Evolutionary conservation across 495 filamentous ascomycete genomes (phyloP), one percentile per base, ranked within the genome.

Genomic region (Aspergillus baeticus): DNA sequence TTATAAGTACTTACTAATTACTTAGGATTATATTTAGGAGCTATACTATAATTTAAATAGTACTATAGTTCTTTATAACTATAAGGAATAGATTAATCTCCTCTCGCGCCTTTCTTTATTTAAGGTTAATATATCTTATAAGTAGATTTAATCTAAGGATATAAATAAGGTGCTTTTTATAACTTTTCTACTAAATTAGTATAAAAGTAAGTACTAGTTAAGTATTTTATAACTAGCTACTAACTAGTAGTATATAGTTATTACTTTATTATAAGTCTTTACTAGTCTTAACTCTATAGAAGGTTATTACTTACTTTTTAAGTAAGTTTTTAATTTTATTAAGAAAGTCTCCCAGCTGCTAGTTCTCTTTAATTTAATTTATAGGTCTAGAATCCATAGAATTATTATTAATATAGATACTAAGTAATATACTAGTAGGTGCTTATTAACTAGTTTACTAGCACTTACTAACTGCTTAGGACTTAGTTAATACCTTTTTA

Each of bases 1-100:
- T 33, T 7, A 2, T 15, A 47, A 26, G 20, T 20, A 58, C 2
- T 46, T 54, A 7, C 21, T 17, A 59, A 59, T 4, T 44, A 37
- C 18, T 44, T 52, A 58, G 55, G 55, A 52, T 2, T 58, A 58
- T 52, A 52, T 58, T 14, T 48, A 58, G 52, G 47, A 58, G 31
- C 29, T 41, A 1, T 47, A 58, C 31, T 41, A 46, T 38, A 48
- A 58, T 52, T 1, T 33, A 15, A 10, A 52, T 1, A 29, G 48
- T 15, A 52, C 10, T 20, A 58, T 58, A 48, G 41, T 58, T 1
- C 8, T 58, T 1, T 58, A 31, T 58, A 39, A 8, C 4, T 58
- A 37, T 47, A 47, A 51, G 52, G 48, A 47, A 7, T 39, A 52
- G 15, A 38, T 58, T 39, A 15, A 46, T 10, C 20, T 58, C 5